Evolutionary conservation across 805 yeast genomes (phyloP), one percentile per base, ranked within the genome.

Genomic region (Candida adriatica): DNA sequence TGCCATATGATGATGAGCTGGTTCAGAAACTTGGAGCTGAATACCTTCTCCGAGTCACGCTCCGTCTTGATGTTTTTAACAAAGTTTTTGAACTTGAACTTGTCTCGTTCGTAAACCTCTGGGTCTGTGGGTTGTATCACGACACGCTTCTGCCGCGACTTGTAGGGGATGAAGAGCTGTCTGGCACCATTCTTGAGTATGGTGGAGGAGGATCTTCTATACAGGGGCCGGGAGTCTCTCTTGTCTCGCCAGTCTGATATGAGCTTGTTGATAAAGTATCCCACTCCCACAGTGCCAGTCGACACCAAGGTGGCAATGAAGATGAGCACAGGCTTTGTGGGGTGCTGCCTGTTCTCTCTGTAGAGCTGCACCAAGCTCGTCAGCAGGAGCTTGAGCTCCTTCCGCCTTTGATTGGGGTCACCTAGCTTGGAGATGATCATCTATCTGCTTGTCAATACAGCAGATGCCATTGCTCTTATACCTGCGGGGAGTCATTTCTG

Each of bases 1-100:
- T 74, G 70, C 80, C 94, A 81, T 24, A 88, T 71, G 20, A 88
- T 81, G 24, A 64, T 61, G 41, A 86, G 60, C 59, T 87, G 94
- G 38, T 74, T 73, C 37, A 84, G 56, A 46, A 86, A 84, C 45
- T 70, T 70, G 16, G 85, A 77, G 48, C 77, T 72, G 43, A 64
- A 60, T 13, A 63, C 29, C 27, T 53, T 41, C 18, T 44, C 50
- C 2, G 43, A 30, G 13, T 49, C 49, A 9, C 33, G 33, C 20
- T 44, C 50, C 18, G 26, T 37, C 15, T 34, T 41, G 24, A 49
- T 45, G 30, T 48, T 45, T 30, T 46, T 48, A 8, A 24, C 46
- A 37, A 51, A 51, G 36, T 48, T 47, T 34, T 43, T 51, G 26
- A 38, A 51, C 26, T 44, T 44, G 38, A 38, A 51, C 37, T 41